Percentiles rank a stretch among this genome's conserved stretches.
Evolutionary conservation across 148 eudicot species (phyloP).

Genomic region (Dianthus caryophyllus): DNA sequence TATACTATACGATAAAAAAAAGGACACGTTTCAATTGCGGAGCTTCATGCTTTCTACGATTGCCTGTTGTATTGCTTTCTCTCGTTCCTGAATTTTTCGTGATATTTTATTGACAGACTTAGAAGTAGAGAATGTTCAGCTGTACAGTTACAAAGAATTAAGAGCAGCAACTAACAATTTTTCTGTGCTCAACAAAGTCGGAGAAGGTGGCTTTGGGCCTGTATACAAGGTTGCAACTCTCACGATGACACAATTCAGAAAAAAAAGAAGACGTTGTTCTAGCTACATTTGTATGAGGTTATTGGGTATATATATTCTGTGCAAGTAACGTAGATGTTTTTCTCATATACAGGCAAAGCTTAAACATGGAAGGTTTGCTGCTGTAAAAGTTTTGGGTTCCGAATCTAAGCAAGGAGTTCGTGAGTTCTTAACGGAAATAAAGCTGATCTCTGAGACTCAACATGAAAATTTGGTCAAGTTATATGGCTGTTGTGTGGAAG

Average conservation of each 20-base stretch:
- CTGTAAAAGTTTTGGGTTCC: slow-evolving; percentile 47
- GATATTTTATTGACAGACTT: slow-evolving; percentile 23
- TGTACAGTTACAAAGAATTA: slow-evolving; percentile 38
- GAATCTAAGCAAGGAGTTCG: slow-evolving; percentile 46
- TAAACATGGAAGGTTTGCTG: slow-evolving; percentile 42
- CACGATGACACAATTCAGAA: neutral
- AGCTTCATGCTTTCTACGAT: neutral
- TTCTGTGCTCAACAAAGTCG: slow-evolving; percentile 34
- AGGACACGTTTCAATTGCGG: neutral
- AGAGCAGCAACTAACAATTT: slow-evolving; percentile 42
- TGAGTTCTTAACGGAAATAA: slow-evolving; percentile 51
- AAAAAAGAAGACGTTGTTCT: neutral
- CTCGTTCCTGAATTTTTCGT: neutral
- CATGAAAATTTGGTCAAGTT: slow-evolving; percentile 49
- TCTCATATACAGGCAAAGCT: slow-evolving; percentile 39
- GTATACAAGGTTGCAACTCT: slow-evolving; percentile 40
- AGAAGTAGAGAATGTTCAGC: slow-evolving; percentile 34
- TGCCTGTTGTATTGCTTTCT: neutral
- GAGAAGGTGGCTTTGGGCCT: slow-evolving; percentile 58
- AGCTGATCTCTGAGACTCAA: slow-evolving; percentile 34
- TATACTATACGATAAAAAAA: neutral
- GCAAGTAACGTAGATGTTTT: neutral
- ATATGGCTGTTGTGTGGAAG: slow-evolving; percentile 51
- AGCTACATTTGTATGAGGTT: no score
- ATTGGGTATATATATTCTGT: neutral